phyloP scores from a whole-genome alignment of 2,329 filamentous ascomycete species.

The Pseudocercospora pini-densiflorae region DNA sequence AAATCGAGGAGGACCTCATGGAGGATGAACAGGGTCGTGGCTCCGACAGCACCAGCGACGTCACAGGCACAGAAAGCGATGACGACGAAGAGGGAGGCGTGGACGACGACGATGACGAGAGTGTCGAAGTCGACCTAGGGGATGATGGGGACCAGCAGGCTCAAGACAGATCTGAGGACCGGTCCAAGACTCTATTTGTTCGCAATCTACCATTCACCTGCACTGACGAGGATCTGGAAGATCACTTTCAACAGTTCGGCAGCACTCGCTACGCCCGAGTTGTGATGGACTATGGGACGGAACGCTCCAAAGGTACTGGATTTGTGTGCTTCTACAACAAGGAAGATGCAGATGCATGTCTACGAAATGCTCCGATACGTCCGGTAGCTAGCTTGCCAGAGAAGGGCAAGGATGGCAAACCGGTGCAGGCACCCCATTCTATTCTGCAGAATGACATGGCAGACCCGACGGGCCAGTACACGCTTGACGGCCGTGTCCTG shows the following conservation, averaged over 20 bases:
- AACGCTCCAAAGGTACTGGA: slow-evolving; percentile 85
- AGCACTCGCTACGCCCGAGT: slow-evolving; percentile 87
- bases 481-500: slow-evolving; percentile 84
- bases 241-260: slow-evolving; percentile 88
- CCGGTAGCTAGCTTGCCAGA: slow-evolving; percentile 40
- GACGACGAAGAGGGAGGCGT: slow-evolving; percentile 50
- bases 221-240: slow-evolving; percentile 79
- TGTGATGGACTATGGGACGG: slow-evolving; percentile 83
- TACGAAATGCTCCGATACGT: slow-evolving; percentile 72
- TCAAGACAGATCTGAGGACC: slow-evolving; percentile 58
- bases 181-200: slow-evolving; percentile 82
- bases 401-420: slow-evolving; percentile 32
- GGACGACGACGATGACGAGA: slow-evolving; percentile 48
- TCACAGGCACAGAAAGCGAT: slow-evolving; percentile 46
- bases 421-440: slow-evolving; percentile 67
- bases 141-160: slow-evolving; percentile 46
- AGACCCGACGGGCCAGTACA: slow-evolving; percentile 84
- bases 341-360: slow-evolving; percentile 75
- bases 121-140: slow-evolving; percentile 47
- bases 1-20: slow-evolving; percentile 33
- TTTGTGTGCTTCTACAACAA: slow-evolving; percentile 90
- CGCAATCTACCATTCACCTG: slow-evolving; percentile 92
- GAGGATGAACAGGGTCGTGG: slow-evolving; percentile 39
- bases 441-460: slow-evolving; percentile 84
- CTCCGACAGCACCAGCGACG: slow-evolving; percentile 33